Base-by-base conservation (phyloP, 1,284 basidiomycete species). In the Inonotus hispidus region DNA sequence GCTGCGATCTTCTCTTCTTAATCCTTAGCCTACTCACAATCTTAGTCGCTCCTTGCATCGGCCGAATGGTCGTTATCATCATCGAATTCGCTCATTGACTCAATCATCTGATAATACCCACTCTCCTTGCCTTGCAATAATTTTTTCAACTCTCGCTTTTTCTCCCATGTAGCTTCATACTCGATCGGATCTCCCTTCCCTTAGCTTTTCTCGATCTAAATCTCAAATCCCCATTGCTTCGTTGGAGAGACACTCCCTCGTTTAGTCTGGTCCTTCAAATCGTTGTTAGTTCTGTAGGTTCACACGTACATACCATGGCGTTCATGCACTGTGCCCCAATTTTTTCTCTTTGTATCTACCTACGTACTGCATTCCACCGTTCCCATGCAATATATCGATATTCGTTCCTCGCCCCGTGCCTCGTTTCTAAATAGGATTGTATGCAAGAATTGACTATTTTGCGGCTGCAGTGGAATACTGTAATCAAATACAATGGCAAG, bases 1-100 rank as follows among this genome's bases (percentile, higher is more conserved):
- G n/a, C n/a, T 43, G 16, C 8, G 2, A 21, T 19, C n/a, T 7
- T 43, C 16, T 21, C 11, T n/a, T n/a, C n/a, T n/a, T 19, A 2
- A 23, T 23, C 25, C 25, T 23, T 58, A 47, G 16, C 32, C 16
- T 58, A 58, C 29, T 47, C 19, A 37, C 32, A 49, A 47, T 19
- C 38, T 49, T 58, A 58, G 56, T 58, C 56, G 32, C 56, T 58
- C 56, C 56, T 58, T 58, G 39, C 29, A 21, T 21, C 32, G 45
- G 56, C 19, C 43, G 37, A 27, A 52, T 49, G 56, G 43, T 3
- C 27, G 21, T 23, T 32, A 32, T 14, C n/a, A n/a, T n/a, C 21
- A 29, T 14, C 46, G 45, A 25, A 50, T 49, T 19, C 56, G 32
- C 56, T 49, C 56, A 35, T 58, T 58, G 29, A 23, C n/a, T n/a